Conservation (phyloP, 2,329 filamentous ascomycete genomes). For the Talaromyces sp. region DNA sequence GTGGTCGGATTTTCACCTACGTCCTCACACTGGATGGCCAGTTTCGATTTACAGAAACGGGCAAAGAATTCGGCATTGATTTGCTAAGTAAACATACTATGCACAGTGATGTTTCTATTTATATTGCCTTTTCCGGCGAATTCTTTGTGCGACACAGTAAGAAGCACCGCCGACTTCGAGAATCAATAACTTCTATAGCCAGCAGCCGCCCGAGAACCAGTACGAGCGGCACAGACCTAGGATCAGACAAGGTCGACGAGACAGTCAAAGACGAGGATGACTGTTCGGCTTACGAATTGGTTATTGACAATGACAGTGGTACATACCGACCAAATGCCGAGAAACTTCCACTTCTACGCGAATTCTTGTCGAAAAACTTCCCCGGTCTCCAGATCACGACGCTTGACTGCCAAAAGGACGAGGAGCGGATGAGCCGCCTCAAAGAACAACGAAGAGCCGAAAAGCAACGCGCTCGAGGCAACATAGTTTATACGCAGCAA, state of each 20-base stretch:
- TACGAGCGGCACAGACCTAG: not conserved
- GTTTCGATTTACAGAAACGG: slow-evolving; percentile 89
- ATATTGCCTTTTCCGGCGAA: slow-evolving; percentile 87
- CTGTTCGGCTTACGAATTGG: slow-evolving; percentile 66
- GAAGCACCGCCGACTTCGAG: slow-evolving; percentile 38
- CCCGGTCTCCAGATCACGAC: slow-evolving; percentile 69
- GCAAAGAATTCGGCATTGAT: slow-evolving; percentile 92
- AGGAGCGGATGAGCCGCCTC: slow-evolving; percentile 65
- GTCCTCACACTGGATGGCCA: slow-evolving; percentile 82
- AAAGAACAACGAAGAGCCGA: slow-evolving; percentile 69
- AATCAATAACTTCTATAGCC: slow-evolving; percentile 30
- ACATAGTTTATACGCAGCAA: slow-evolving; percentile 52
- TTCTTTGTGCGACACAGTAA: slow-evolving; percentile 76
- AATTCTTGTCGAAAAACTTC: slow-evolving; percentile 67
- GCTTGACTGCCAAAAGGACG: slow-evolving; percentile 67
- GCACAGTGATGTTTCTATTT: slow-evolving; percentile 87
- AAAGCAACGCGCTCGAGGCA: slow-evolving; percentile 61
- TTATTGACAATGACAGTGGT: slow-evolving; percentile 93
- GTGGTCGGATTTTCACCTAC: slow-evolving; percentile 84
- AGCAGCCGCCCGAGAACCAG: not conserved
- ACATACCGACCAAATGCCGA: slow-evolving; percentile 85
- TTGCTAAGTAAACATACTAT: slow-evolving; percentile 92
- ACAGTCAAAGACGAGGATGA: slow-evolving; percentile 33
- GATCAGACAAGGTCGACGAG: not conserved
- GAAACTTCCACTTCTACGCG: slow-evolving; percentile 64